These are phyloP conservation scores for Fusarium incarnatum DNA, from an alignment of 2,329 filamentous ascomycete genomes.

Conservation along the genomic window DNA sequence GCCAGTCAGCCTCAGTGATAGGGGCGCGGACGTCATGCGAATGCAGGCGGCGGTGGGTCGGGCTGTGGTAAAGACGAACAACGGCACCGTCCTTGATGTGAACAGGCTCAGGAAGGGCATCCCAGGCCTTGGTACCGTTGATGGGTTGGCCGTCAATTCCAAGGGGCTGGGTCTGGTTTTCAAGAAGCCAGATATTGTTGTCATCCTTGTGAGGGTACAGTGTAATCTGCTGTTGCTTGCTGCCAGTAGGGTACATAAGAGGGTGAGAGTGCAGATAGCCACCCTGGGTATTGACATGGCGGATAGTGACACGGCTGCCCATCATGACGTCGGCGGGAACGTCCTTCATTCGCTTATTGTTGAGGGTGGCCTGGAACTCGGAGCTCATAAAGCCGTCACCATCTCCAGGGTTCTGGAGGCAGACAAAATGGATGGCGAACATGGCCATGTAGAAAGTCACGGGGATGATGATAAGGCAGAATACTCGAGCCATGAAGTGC, in stretches of 20 bases:
- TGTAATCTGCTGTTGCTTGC: constrained; percentile 98
- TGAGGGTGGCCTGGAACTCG: constrained; percentile 97
- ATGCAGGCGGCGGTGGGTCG: constrained; percentile 89
- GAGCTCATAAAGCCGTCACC: constrained; percentile 99
- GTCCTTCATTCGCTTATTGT: constrained; percentile 96
- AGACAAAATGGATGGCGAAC: constrained; percentile 97
- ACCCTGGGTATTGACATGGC: constrained; percentile 97
- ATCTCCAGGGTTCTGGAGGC: constrained; percentile 92
- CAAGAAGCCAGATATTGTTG: constrained; percentile 93
- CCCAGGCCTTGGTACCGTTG: constrained; percentile 86
- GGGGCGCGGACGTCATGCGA: constrained; percentile 94
- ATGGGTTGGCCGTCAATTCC: constrained; percentile 80
- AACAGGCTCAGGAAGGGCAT: constrained; percentile 71
- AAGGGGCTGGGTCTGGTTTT: constrained; percentile 95
- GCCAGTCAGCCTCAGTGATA: constrained; percentile 90
- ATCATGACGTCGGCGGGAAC: constrained; percentile 92
- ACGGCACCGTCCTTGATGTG: constrained; percentile 84
- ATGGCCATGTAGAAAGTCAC: constrained; percentile 92
- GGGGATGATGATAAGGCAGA: constrained; percentile 93
- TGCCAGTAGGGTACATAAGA: constrained; percentile 97
- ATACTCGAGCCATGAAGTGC: constrained; percentile 89
- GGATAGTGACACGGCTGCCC: constrained; percentile 85
- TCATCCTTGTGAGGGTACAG: constrained; percentile 99
- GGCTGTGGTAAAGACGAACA: constrained; percentile 83
- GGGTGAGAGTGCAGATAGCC: constrained; percentile 97